Base-by-base conservation (phyloP, 352 stramenopile species). In the Globisporangium ultimum region DNA sequence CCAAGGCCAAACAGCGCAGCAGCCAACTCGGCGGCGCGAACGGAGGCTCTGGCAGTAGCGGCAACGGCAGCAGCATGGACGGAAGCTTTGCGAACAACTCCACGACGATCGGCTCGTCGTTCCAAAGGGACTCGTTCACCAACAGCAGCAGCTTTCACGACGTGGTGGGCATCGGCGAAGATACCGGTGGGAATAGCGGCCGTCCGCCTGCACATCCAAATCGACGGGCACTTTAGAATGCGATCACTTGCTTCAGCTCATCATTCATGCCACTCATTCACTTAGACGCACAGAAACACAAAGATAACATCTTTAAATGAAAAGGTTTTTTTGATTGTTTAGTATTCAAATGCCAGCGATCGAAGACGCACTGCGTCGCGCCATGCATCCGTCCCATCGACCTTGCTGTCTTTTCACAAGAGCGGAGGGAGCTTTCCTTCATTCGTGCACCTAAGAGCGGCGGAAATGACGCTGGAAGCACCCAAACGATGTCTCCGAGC, bases 1-100 rank as follows among this genome's bases (percentile, higher is more conserved):
- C 85, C 9, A 91, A 90, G 48, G 85, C 85, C 3, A 95, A 95
- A 57, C 85, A 90, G 55, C 76, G 87, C 45, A 91, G 70, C 24
- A 32, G 24, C 24, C 24, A 32, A 32, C 24, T 32, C n/a, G n/a
- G n/a, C 24, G 24, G 24, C 42, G 64, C 18, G 6, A 40, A 17
- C 48, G 28, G 20, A 15, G 48, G 12, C 21, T n/a, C n/a, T n/a
- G 18, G 4, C 28, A 28, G 4, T 42, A 24, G 48, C 20, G 9
- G 55, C 20, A 48, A 24, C 40, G 50, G 50, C 47, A 52, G 20
- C 48, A 63, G 56, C 58, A 67, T 52, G 66, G 78, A 49, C 56
- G 61, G 50, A 65, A 67, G 24, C 24, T 32, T 32, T 32, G 24
- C 24, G 24, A 32, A 32, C 24, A 32, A 32, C 5, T 32, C 24